These are phyloP conservation scores for Biscogniauxia mediterranea DNA, from an alignment of 2,329 filamentous ascomycete genomes.

Conservation along the genomic window DNA sequence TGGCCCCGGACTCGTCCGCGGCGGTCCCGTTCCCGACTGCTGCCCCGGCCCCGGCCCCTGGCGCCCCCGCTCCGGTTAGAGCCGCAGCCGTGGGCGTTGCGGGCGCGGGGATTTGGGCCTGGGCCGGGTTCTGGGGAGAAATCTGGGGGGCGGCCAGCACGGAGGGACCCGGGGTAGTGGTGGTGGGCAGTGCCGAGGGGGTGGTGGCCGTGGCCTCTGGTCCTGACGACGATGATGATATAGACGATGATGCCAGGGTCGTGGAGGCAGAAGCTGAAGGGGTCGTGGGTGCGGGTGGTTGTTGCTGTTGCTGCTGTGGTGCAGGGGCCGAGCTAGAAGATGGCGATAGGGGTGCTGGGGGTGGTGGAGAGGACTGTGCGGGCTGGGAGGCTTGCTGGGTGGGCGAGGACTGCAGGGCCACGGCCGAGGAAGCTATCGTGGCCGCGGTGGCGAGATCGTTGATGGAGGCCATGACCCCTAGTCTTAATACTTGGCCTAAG, in stretches of 20 bases:
- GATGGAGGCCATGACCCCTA: conserved; percentile 43
- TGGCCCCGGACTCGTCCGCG: conserved; percentile 7
- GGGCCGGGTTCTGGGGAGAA: conserved; percentile 24
- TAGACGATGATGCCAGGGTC: neutral
- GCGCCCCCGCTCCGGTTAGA: neutral
- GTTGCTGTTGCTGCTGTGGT: conserved; percentile 2
- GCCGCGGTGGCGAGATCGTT: conserved; percentile 50
- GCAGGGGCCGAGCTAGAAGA: neutral
- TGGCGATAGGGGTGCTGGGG: conserved; percentile 3
- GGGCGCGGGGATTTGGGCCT: conserved; percentile 25
- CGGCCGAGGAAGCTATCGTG: conserved; percentile 41
- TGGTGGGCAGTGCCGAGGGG: neutral
- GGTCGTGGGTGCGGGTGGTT: conserved; percentile 1
- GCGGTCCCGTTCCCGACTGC: neutral
- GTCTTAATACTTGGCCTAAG: neutral
- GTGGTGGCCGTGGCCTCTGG: neutral
- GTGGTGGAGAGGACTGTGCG: conserved; percentile 13
- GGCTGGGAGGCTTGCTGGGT: conserved; percentile 12
- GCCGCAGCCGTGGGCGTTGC: conserved; percentile 3
- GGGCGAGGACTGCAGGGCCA: conserved; percentile 26
- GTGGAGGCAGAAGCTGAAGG: neutral
- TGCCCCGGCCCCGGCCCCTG: conserved; percentile 3
- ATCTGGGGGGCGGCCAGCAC: conserved; percentile 30
- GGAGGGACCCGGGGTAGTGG: conserved; percentile 8
- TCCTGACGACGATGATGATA: neutral